Conservation (phyloP, 2,329 filamentous ascomycete genomes). For the Fusarium tuaranense region DNA sequence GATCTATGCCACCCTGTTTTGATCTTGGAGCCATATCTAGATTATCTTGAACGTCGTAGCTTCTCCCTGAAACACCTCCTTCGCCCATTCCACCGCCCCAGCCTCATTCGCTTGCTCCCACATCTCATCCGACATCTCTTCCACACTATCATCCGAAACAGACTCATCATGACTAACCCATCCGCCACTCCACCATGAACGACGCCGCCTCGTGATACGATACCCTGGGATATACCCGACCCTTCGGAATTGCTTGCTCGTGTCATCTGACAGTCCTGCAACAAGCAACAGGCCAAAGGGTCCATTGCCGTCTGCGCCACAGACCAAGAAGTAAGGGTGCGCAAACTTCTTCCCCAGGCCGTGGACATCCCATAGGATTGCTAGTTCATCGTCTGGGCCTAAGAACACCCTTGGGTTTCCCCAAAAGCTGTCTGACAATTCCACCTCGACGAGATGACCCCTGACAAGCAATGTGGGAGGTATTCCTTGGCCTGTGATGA, state of each 20-base stretch:
- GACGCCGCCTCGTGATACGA: not conserved
- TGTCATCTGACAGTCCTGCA: not conserved
- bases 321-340: not conserved
- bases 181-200: not conserved
- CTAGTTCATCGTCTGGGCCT: not conserved
- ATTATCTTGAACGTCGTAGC: not conserved
- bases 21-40: not conserved
- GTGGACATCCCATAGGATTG: not conserved
- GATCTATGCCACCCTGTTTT: too few relatives aligned
- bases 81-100: not conserved
- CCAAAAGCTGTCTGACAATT: not conserved
- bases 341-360: not conserved
- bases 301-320: not conserved
- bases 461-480: not conserved
- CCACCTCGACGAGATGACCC: not conserved
- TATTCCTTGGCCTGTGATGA: not conserved
- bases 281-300: not conserved
- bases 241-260: not conserved
- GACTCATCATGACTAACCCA: not conserved
- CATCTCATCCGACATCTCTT: not conserved
- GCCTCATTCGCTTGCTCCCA: not conserved
- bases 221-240: not conserved
- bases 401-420: not conserved
- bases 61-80: not conserved
- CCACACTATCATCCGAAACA: not conserved